Base-by-base conservation (phyloP, 2,329 filamentous ascomycete genomes). In the Clonostachys sp. region DNA sequence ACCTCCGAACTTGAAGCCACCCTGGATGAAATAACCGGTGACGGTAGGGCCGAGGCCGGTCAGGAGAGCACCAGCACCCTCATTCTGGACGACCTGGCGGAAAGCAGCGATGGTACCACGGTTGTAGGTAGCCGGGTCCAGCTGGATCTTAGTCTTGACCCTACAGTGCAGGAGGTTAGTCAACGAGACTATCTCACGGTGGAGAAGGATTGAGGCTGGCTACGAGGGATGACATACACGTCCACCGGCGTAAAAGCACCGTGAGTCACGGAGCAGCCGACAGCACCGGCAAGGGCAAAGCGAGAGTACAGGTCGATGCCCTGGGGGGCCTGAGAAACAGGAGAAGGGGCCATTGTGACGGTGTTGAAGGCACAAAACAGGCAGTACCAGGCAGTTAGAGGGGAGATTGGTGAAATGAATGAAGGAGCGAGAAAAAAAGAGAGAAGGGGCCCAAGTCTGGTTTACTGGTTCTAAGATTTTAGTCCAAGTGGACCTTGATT, bases 231-330 rank as follows among this genome's bases (percentile, higher is more conserved):
- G 24, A 45, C 10, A 86, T 91, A 95, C 91, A 96, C 91, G 86
- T 95, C 91, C 71, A 96, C 89, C 62, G 91, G 91, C 58, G 91
- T 95, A 65, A 95, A 83, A 64, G 80, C 84, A 70, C 90, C 91
- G 80, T 96, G 91, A 63, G 91, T 96, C 72, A 95, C 77, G 58
- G 89, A 90, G 74, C 91, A 96, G 83, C 91, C 94, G 77, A 95
- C 75, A 60, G 91, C 91, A 74, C 91, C 91, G 62, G 91, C 90
- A 65, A 95, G 86, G 73, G 91, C 90, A 76, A 95, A 95, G 73
- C 88, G 81, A 61, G 87, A 86, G 83, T 95, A 95, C 2, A 35
- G 24, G 24, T 30, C 9, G 24, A 30, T 30, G 24, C 24, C 24
- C 24, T 30, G 24, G 24, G 24, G 24, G 24, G 8, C 24, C 24